Percentiles rank a stretch among this genome's conserved stretches.
Conservation (phyloP, 306 rosid genomes). For the Castanospermum australe region DNA sequence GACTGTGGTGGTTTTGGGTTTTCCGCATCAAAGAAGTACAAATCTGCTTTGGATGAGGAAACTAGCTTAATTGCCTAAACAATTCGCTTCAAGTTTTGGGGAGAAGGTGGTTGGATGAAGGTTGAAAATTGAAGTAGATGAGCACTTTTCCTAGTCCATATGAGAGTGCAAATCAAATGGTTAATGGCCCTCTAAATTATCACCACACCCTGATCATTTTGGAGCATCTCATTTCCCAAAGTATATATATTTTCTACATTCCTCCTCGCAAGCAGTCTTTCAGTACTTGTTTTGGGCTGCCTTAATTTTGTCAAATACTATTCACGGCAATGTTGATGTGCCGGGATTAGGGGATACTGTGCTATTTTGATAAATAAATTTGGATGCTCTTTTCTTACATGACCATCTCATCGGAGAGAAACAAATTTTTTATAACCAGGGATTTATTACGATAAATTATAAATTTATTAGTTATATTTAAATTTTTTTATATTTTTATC, state of each 20-base stretch:
- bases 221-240: background rate
- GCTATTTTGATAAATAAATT: too few species aligned
- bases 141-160: background rate
- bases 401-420: too few species aligned
- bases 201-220: background rate
- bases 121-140: background rate
- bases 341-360: background rate
- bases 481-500: too few species aligned
- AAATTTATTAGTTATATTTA: too few species aligned
- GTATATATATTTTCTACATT: background rate
- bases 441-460: too few species aligned
- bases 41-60: slow-evolving; percentile 39
- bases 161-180: background rate
- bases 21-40: background rate
- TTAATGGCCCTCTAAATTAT: background rate
- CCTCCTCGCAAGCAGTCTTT: background rate
- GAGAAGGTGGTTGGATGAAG: background rate
- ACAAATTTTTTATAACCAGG: too few species aligned
- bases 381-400: too few species aligned
- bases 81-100: background rate
- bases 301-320: background rate
- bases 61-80: slow-evolving; percentile 26
- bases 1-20: slow-evolving; percentile 35
- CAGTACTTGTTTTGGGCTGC: background rate
- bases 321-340: background rate